Percentiles rank a stretch among this genome's conserved stretches.
Evolutionary conservation across 2,329 filamentous ascomycete genomes (phyloP).

Genomic region (Aaosphaeria arxii): DNA sequence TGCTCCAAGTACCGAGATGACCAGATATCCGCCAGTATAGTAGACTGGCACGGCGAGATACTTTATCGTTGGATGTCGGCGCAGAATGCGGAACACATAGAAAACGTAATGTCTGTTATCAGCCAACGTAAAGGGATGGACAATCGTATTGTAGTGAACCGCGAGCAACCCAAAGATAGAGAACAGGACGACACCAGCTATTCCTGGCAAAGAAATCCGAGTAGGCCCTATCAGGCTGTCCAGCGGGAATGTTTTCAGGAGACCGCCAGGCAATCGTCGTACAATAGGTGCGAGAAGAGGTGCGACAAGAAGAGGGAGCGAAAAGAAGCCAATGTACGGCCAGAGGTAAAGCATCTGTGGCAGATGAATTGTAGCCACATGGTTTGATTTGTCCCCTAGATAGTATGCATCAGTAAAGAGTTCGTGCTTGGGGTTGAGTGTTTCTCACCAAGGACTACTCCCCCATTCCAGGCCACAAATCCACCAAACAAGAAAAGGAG

Average conservation of each 20-base stretch:
- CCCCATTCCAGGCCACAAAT: slow-evolving; percentile 84
- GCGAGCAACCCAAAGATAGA: slow-evolving; percentile 40
- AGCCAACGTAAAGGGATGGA: slow-evolving; percentile 93
- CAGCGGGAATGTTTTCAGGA: slow-evolving; percentile 6
- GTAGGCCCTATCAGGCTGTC: slow-evolving; percentile 6
- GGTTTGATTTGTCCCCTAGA: slow-evolving; percentile 87
- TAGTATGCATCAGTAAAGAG: slow-evolving; percentile 7
- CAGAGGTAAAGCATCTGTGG: slow-evolving; percentile 95
- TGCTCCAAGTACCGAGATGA: slow-evolving; percentile 59
- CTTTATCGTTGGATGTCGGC: slow-evolving; percentile 60
- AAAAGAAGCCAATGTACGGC: slow-evolving; percentile 88
- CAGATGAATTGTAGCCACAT: slow-evolving; percentile 82
- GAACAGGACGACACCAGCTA: slow-evolving; percentile 34
- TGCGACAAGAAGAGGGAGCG: slow-evolving; percentile 69
- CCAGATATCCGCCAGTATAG: slow-evolving; percentile 64
- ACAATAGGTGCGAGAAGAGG: slow-evolving; percentile 45
- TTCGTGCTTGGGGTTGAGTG: not conserved
- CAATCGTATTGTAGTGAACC: slow-evolving; percentile 82
- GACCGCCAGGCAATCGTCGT: slow-evolving; percentile 10
- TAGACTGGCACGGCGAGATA: slow-evolving; percentile 71
- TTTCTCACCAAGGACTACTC: slow-evolving; percentile 79
- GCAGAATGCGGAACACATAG: slow-evolving; percentile 85
- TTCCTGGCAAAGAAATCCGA: slow-evolving; percentile 7
- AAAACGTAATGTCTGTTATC: slow-evolving; percentile 98
- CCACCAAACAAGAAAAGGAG: slow-evolving; percentile 65